Percentiles rank a stretch among this genome's conserved stretches.
phyloP scores from a whole-genome alignment of 2,329 filamentous ascomycete genomes.

The Colletotrichum sp. region DNA sequence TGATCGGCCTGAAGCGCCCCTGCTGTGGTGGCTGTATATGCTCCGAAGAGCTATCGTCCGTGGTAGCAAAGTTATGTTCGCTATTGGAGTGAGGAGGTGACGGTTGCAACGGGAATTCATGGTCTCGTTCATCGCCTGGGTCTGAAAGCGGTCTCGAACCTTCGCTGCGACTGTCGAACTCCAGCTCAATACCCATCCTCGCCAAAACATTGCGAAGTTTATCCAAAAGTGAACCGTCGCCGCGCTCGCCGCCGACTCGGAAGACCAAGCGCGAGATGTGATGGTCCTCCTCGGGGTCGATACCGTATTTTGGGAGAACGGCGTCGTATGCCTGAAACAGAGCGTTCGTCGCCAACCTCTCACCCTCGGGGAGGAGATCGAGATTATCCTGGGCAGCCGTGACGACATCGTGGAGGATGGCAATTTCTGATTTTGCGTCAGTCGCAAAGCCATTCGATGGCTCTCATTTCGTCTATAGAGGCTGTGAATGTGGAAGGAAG shows the following conservation, averaged over 20 bases:
- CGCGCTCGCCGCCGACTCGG: conserved; percentile 72
- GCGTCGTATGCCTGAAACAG: conserved; percentile 83
- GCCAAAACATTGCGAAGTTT: conserved; percentile 73
- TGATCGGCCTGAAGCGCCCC: background rate
- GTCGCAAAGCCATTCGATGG: background rate
- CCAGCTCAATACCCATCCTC: conserved; percentile 74
- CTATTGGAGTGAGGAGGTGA: background rate
- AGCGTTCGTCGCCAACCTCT: conserved; percentile 74
- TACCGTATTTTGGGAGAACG: conserved; percentile 71
- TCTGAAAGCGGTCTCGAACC: background rate
- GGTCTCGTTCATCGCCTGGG: background rate
- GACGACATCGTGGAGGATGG: conserved; percentile 79
- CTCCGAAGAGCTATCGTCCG: background rate
- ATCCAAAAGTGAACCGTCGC: conserved; percentile 63
- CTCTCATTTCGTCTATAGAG: background rate
- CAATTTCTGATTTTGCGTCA: conserved; percentile 65
- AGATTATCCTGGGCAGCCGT: conserved; percentile 70
- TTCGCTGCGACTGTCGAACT: conserved; percentile 50
- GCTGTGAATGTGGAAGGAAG: background rate
- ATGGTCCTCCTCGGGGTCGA: conserved; percentile 75
- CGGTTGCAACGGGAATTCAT: background rate
- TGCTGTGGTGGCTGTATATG: background rate
- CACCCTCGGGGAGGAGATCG: conserved; percentile 59
- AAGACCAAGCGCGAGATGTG: conserved; percentile 81
- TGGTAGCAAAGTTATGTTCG: background rate